These are phyloP conservation scores for Dendrocalamus latiflorus DNA, from an alignment of 202 grass and related monocot genomes.

Conservation along the genomic window DNA sequence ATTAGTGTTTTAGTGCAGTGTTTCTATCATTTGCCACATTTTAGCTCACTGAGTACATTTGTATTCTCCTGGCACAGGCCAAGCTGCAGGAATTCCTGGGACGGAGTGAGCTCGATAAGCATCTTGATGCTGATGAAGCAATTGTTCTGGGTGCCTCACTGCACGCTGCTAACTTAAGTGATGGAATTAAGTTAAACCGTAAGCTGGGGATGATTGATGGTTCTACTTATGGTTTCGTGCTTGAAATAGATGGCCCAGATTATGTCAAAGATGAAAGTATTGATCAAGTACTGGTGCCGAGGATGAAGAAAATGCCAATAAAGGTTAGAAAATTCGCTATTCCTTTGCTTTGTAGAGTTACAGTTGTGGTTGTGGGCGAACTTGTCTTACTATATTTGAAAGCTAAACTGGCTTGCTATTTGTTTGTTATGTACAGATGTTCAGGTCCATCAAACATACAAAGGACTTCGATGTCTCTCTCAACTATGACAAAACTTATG, in stretches of 20 bases:
- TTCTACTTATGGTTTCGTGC: slow-evolving; percentile 78
- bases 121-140: slow-evolving; percentile 99
- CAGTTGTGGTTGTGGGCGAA: too few species aligned
- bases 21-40: background rate
- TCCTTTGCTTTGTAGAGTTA: background rate
- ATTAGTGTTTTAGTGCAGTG: too few species aligned
- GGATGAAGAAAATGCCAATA: slow-evolving; percentile 98
- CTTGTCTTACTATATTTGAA: too few species aligned
- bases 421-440: too few species aligned
- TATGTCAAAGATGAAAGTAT: slow-evolving; percentile 76
- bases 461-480: too few species aligned
- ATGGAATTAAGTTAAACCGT: slow-evolving; percentile 97
- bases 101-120: slow-evolving; percentile 66
- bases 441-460: too few species aligned
- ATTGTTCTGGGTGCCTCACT: slow-evolving; percentile 92
- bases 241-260: slow-evolving; percentile 70
- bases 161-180: slow-evolving; percentile 96
- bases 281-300: slow-evolving; percentile 71
- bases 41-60: background rate
- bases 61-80: slow-evolving; percentile 49
- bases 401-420: too few species aligned
- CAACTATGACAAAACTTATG: too few species aligned
- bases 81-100: slow-evolving; percentile 94
- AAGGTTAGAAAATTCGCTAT: slow-evolving; percentile 41
- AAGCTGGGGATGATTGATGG: slow-evolving; percentile 97